Evolutionary conservation across 176 grass and related monocot species (phyloP).

Genomic region (Cenchrus americanus): DNA sequence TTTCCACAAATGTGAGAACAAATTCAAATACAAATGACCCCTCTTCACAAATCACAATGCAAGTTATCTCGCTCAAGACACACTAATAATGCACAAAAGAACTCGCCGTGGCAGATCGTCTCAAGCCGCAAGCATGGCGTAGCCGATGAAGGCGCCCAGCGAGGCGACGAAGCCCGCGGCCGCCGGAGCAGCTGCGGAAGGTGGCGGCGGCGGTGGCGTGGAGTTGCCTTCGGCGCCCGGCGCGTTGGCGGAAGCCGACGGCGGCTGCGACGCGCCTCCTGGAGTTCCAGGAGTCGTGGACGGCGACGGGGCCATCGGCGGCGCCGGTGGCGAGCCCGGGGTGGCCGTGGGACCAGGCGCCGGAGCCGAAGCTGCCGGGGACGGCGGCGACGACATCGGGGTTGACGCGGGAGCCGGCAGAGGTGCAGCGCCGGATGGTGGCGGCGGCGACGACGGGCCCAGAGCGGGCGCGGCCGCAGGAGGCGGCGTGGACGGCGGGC

Average conservation of each 20-base stretch:
- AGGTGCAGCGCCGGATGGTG: background rate
- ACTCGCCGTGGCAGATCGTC: background rate
- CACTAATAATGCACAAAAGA: conserved; percentile 16
- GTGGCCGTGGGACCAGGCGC: background rate
- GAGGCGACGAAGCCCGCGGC: conserved; percentile 40
- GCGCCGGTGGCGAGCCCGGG: background rate
- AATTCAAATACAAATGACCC: conserved; percentile 17
- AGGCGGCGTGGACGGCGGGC: background rate
- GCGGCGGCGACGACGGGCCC: background rate
- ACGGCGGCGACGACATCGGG: conserved; percentile 7
- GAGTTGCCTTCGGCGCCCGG: background rate
- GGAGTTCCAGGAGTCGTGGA: conserved; percentile 2
- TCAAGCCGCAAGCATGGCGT: conserved; percentile 46
- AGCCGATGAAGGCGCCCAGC: conserved; percentile 49
- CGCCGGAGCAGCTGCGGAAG: background rate
- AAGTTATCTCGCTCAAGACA: background rate
- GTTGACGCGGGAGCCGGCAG: conserved; percentile 21
- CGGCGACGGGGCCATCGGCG: background rate
- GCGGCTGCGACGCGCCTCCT: conserved; percentile 33
- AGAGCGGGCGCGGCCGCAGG: background rate
- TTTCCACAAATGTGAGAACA: conserved; percentile 2
- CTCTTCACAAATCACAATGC: background rate
- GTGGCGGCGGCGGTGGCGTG: background rate
- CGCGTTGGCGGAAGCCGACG: background rate
- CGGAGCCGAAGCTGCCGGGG: background rate